Base-by-base conservation (phyloP, 805 yeast species). In the Zygosaccharomyces lentus region DNA sequence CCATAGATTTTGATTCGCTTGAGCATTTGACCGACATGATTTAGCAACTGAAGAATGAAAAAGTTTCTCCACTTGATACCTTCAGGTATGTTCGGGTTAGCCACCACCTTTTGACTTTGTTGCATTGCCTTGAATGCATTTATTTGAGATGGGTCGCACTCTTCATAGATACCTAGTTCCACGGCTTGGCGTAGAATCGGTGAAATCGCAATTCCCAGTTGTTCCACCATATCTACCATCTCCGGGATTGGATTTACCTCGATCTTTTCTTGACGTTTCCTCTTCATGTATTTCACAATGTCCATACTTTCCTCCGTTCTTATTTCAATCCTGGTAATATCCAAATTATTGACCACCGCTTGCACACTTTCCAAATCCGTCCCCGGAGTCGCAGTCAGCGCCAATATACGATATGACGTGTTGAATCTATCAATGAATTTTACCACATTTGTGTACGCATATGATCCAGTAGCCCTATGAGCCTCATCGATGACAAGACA, bases 331-430 rank as follows among this genome's bases (percentile, higher is more conserved):
- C 74, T 74, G 0, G 96, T 82, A 1, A 93, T 85, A 23, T 67
- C 66, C 48, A 93, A 67, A 55, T 87, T 87, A 46, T 78, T 75
- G 1, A 93, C 81, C 23, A 93, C 84, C 38, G 80, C 83, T 63
- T 95, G 97, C 0, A 95, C 95, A 2, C 91, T 87, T 47, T 86
- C 95, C 1, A 87, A 76, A 48, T 84, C 84, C 0, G 95, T 73
- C 0, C 96, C 93, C 0, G 99, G 99, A 0, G 99, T 93, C 1
- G 99, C 99, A 0, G 98, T 89, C 51, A 93, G 70, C 0, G 96
- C 98, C 42, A 93, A 64, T 0, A 90, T 71, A 37, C 99, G 71
- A 54, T 81, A 84, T 1, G 87, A 78, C 1, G 78, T 73, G 49
- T 79, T 82, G 59, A 80, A 81, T 42, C 87, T 66, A 24, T 75